Conservation (phyloP, 2,329 filamentous ascomycete genomes). For the Hymenoscyphus repandus region DNA sequence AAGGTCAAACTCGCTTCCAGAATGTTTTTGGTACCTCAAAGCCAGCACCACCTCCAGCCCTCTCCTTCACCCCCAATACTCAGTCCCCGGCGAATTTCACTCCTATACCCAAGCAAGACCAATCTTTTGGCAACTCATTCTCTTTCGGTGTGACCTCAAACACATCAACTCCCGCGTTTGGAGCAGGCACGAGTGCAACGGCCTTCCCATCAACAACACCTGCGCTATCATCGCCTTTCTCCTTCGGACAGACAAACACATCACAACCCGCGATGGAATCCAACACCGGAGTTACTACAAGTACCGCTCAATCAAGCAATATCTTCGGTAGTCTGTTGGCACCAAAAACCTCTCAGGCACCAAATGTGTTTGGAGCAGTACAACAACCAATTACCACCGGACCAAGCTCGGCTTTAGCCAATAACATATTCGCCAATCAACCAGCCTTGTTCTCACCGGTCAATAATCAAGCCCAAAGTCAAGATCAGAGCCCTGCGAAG, state of each 20-base stretch:
- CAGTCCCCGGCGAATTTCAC: conserved; percentile 5
- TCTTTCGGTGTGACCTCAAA: conserved; percentile 15
- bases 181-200: background rate
- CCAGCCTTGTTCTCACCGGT: too few species aligned
- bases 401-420: background rate
- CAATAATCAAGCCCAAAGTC: too few species aligned
- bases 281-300: background rate
- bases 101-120: conserved; percentile 3
- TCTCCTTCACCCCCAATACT: conserved; percentile 2
- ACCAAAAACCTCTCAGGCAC: background rate
- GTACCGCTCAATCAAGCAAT: background rate
- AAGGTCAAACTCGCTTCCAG: conserved; percentile 3
- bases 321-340: background rate
- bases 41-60: background rate
- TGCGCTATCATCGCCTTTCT: conserved; percentile 7
- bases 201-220: conserved; percentile 2
- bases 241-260: conserved; percentile 7
- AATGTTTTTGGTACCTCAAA: conserved; percentile 13
- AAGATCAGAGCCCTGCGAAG: background rate
- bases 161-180: conserved; percentile 6
- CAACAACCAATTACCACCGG: background rate
- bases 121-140: conserved; percentile 10
- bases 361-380: too few species aligned
- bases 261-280: conserved; percentile 1
- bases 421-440: background rate